phyloP scores from a whole-genome alignment of 306 rosid species.

The Pterocarpus santalinus region DNA sequence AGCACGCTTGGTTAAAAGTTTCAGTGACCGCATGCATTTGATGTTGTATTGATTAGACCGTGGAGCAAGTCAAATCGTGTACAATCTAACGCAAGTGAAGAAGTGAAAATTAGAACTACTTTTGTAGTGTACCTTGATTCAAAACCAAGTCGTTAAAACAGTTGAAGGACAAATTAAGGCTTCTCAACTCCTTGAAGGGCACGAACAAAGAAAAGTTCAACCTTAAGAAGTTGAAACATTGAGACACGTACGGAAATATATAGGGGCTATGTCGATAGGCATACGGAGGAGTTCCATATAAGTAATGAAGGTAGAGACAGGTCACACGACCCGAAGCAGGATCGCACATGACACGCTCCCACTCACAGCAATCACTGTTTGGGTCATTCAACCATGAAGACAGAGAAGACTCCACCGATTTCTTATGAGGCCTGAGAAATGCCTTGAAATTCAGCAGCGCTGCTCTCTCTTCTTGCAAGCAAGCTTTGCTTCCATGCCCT shows the following conservation, averaged over 20 bases:
- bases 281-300: too few species aligned
- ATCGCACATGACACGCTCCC: not conserved
- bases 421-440: too few species aligned
- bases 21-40: too few species aligned
- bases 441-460: too few species aligned
- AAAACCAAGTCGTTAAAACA: not conserved
- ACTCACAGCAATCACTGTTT: not conserved
- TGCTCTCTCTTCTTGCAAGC: not conserved
- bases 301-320: not conserved
- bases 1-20: too few species aligned
- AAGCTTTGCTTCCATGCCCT: not conserved
- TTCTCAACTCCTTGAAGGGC: too few species aligned
- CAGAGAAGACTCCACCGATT: not conserved
- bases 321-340: not conserved
- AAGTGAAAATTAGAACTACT: too few species aligned
- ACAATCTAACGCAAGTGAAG: too few species aligned
- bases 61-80: too few species aligned
- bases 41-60: too few species aligned
- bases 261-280: too few species aligned
- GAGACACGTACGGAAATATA: not conserved
- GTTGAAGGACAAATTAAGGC: not conserved
- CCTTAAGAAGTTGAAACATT: not conserved
- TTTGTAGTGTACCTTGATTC: not conserved
- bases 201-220: not conserved
- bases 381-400: not conserved